phyloP scores from a whole-genome alignment of 768 basidiomycete species.

The Pulveroboletus sp. region DNA sequence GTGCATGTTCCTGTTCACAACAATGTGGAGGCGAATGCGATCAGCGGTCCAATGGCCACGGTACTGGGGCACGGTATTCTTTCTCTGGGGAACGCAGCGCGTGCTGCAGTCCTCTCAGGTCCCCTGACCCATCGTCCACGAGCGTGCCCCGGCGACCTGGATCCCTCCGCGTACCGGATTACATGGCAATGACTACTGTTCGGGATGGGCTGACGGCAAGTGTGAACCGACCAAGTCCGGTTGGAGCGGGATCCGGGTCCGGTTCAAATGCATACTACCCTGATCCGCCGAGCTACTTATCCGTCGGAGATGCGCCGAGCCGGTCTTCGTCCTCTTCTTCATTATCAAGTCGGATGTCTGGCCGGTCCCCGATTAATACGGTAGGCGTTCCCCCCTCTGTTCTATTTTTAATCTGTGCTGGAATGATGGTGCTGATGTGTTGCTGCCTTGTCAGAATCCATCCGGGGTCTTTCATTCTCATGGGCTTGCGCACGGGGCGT shows the following conservation, averaged over 20 bases:
- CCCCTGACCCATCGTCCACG: conserved; percentile 8
- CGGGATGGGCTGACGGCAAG: conserved; percentile 29
- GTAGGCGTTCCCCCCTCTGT: conserved; percentile 12
- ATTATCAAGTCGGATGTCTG: conserved; percentile 31
- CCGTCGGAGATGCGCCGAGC: conserved; percentile 24
- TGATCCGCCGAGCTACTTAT: conserved; percentile 23
- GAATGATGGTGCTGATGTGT: conserved; percentile 6
- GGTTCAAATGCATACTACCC: conserved; percentile 16
- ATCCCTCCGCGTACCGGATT: conserved; percentile 29
- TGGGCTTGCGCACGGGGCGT: conserved; percentile 3
- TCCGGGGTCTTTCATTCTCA: conserved; percentile 22
- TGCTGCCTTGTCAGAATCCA: conserved; percentile 15
- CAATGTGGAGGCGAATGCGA: conserved; percentile 32
- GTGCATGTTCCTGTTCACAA: conserved; percentile 32
- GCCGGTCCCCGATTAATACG: conserved; percentile 28
- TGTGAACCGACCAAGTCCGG: conserved; percentile 14
- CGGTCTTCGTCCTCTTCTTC: conserved; percentile 33
- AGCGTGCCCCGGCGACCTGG: conserved; percentile 11
- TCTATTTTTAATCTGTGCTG: conserved; percentile 1
- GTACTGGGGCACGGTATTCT: conserved; percentile 19
- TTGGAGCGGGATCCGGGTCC: conserved; percentile 9
- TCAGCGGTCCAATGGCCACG: conserved; percentile 18
- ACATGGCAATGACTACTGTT: conserved; percentile 32
- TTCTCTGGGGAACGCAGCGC: conserved; percentile 35
- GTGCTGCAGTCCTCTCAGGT: conserved; percentile 10